Evolutionary conservation across 306 rosid species (phyloP).

Genomic region (Acmispon strigosus): DNA sequence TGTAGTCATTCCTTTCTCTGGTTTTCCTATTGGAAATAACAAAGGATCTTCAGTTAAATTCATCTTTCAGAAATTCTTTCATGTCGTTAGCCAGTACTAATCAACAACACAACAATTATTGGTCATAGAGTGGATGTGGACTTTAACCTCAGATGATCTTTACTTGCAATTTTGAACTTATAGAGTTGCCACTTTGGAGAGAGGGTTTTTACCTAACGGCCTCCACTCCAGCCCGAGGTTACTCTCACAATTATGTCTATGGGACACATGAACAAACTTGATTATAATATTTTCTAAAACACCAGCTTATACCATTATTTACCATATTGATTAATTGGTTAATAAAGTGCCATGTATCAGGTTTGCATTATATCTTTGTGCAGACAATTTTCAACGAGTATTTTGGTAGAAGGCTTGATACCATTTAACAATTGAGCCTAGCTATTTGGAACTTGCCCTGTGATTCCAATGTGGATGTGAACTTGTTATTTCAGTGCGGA

Average conservation of each 20-base stretch:
- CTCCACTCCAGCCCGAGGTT: not conserved
- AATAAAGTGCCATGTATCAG: not conserved
- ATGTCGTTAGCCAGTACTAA: too few relatives aligned
- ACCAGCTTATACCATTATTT: too few relatives aligned
- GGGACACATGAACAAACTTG: not conserved
- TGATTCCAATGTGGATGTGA: slow-evolving; percentile 7
- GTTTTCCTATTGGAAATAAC: too few relatives aligned
- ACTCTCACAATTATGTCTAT: not conserved
- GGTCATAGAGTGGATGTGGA: not conserved
- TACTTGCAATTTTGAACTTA: not conserved
- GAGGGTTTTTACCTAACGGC: not conserved
- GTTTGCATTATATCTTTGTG: not conserved
- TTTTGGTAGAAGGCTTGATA: not conserved
- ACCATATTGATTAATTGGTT: not conserved
- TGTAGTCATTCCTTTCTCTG: too few relatives aligned
- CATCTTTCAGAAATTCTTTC: too few relatives aligned
- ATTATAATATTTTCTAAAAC: too few relatives aligned
- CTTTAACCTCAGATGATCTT: not conserved
- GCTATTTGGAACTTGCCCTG: not conserved
- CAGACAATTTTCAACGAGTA: not conserved
- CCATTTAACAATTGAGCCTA: not conserved
- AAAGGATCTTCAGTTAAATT: too few relatives aligned
- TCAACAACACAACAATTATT: not conserved
- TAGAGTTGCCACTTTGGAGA: not conserved
- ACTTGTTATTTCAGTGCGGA: slow-evolving; percentile 61